These are phyloP conservation scores for Papiliotrema flavescens DNA, from an alignment of 1,284 basidiomycete genomes.

Conservation along the genomic window DNA sequence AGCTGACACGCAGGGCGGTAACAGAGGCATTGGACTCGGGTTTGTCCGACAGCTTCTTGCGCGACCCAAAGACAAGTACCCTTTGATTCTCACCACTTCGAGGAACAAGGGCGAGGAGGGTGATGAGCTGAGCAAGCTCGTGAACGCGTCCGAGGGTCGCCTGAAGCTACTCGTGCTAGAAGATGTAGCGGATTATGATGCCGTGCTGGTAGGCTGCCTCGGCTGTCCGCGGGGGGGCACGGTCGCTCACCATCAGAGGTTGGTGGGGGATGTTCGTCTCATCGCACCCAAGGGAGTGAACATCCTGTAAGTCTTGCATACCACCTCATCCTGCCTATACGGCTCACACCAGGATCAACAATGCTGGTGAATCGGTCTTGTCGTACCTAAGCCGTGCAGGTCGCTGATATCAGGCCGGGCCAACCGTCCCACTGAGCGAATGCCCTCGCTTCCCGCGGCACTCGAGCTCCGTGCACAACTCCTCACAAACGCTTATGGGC, in stretches of 20 bases:
- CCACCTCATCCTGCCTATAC: not conserved
- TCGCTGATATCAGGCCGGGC: not conserved
- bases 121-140: conserved; percentile 4
- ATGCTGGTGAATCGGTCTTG: conserved; percentile 7
- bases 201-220: not conserved
- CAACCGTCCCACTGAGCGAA: not conserved
- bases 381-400: not conserved
- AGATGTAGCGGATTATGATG: conserved; percentile 5
- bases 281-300: conserved; percentile 5
- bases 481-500: conserved; percentile 8
- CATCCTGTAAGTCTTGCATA: conserved; percentile 5
- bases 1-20: conserved; percentile 7
- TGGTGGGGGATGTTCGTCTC: not conserved
- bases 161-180: not conserved
- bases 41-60: conserved; percentile 10
- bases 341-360: conserved; percentile 12
- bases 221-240: not conserved
- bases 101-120: not conserved
- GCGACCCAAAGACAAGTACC: conserved; percentile 1
- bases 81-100: conserved; percentile 7
- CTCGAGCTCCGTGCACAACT: conserved; percentile 6
- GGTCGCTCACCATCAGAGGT: conserved; percentile 1
- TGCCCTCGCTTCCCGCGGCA: conserved; percentile 6
- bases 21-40: conserved; percentile 8
- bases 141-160: not conserved